Conservation (phyloP, 208 protist species). For the Entamoeba moshkovskii region DNA sequence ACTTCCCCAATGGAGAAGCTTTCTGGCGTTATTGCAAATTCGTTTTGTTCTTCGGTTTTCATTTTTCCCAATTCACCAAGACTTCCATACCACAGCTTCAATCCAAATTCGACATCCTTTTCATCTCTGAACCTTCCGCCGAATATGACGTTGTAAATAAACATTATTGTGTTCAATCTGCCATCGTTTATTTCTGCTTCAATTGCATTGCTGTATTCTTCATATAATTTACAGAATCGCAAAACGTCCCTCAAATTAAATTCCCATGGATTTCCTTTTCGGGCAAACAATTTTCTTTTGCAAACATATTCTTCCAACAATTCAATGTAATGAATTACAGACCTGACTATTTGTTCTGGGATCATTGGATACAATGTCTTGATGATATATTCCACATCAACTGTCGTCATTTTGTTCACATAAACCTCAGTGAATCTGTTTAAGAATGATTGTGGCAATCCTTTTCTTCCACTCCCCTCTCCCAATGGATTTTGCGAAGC, state of each 20-base stretch:
- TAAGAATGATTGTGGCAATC: slow-evolving; percentile 96
- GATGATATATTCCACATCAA: slow-evolving; percentile 25
- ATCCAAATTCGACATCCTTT: background rate
- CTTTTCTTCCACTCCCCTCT: slow-evolving; percentile 92
- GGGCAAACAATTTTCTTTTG: slow-evolving; percentile 46
- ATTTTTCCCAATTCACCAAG: background rate
- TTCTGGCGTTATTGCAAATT: slow-evolving; percentile 32
- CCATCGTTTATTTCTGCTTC: background rate
- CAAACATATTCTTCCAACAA: slow-evolving; percentile 57
- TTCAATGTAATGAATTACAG: background rate
- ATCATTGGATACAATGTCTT: slow-evolving; percentile 40
- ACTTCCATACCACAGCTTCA: background rate
- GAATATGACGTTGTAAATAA: background rate
- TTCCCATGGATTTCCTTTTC: slow-evolving; percentile 82
- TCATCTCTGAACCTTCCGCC: background rate
- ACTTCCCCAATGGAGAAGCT: slow-evolving; percentile 38
- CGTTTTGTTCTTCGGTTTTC: slow-evolving; percentile 14
- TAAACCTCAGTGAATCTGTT: slow-evolving; percentile 93
- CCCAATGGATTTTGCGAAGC: slow-evolving; percentile 82
- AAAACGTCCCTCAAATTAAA: slow-evolving; percentile 95
- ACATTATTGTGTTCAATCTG: background rate
- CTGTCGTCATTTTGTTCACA: background rate
- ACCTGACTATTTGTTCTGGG: too few species aligned
- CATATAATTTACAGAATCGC: background rate
- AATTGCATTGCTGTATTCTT: background rate